Base-by-base conservation (phyloP, 768 basidiomycete genomes). In the Macrocybe gigantea region DNA sequence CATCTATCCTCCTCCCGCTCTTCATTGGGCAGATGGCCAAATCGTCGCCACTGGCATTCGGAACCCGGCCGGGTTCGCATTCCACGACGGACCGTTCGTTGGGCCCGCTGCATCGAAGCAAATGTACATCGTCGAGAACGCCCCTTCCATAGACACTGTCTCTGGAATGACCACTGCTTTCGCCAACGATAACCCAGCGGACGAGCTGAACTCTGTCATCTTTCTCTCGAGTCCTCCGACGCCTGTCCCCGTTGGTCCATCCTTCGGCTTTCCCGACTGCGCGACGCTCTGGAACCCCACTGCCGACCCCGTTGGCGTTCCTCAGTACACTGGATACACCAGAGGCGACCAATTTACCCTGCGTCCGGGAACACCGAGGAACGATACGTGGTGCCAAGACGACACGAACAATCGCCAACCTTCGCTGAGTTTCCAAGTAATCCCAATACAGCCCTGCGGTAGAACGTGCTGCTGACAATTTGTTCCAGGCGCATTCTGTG, bases 201-300 rank as follows among this genome's bases (percentile, higher is more conserved):
- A 73, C 47, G 70, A 73, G 48, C 47, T 70, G 13, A 58, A 71
- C 38, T 45, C 63, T 48, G 59, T 68, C 9, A 33, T 36, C 5
- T 51, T 56, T 31, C 22, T 22, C 22, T 22, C 22, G 22, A 22
- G 22, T 22, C 37, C 47, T 6, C 30, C 22, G 31, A 44, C 13
- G 12, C 32, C 33, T 9, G 22, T 4, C 4, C 22, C 22, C 22
- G 22, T 22, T 22, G 22, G 22, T 22, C 48, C 47, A 48, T 67
- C 61, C 10, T 74, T 61, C 48, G 73, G 73, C 0, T 74, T 70
- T 54, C 73, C 73, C 1, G 72, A 74, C 49, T 75, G 73, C 50
- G 64, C 63, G 1, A 66, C 72, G 7, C 52, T 73, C 5, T 74
- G 72, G 72, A 72, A 73, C 50, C 65, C 67, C 1, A 14, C 45